A percentile compares a stretch with the other conserved stretches of the same genome.
These are phyloP conservation scores for Bipolaris cookei DNA, from an alignment of 2,329 filamentous ascomycete species.

Conservation along the genomic window DNA sequence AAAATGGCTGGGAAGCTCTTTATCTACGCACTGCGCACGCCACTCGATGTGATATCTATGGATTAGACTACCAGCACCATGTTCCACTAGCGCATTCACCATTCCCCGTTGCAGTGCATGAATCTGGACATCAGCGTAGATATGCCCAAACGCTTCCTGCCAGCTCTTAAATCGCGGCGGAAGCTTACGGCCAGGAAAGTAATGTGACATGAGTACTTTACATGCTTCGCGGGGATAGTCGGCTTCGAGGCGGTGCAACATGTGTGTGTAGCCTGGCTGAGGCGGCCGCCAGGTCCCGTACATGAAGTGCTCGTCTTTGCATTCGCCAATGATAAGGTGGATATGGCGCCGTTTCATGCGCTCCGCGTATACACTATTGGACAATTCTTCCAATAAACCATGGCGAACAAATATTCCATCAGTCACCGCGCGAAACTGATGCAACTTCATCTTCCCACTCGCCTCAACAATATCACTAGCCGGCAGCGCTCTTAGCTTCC, in stretches of 20 bases:
- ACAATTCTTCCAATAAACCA: constrained; percentile 55
- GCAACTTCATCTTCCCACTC: constrained; percentile 52
- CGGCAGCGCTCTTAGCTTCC: constrained; percentile 52
- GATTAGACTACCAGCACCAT: constrained; percentile 55
- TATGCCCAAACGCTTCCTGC: constrained; percentile 59
- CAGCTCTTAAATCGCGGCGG: constrained; percentile 54
- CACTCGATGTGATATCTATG: constrained; percentile 63
- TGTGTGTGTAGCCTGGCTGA: constrained; percentile 46
- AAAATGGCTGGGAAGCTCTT: constrained; percentile 54
- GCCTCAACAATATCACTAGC: constrained; percentile 52
- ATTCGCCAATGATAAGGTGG: constrained; percentile 62
- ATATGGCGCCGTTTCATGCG: constrained; percentile 55
- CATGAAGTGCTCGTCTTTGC: constrained; percentile 59
- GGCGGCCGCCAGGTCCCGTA: constrained; percentile 61
- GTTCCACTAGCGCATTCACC: constrained; percentile 52
- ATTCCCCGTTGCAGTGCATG: constrained; percentile 61
- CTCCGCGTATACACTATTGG: constrained; percentile 56
- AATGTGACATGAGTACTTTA: constrained; percentile 53
- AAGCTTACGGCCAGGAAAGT: constrained; percentile 52
- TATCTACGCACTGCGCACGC: constrained; percentile 57
- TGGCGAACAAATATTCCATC: constrained; percentile 57
- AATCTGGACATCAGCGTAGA: constrained; percentile 65
- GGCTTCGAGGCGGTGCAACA: constrained; percentile 57
- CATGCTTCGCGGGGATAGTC: constrained; percentile 59
- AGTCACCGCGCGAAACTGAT: constrained; percentile 62